Conservation (phyloP, 371 early-diverging fungal species). For the Lichtheimia ornata region DNA sequence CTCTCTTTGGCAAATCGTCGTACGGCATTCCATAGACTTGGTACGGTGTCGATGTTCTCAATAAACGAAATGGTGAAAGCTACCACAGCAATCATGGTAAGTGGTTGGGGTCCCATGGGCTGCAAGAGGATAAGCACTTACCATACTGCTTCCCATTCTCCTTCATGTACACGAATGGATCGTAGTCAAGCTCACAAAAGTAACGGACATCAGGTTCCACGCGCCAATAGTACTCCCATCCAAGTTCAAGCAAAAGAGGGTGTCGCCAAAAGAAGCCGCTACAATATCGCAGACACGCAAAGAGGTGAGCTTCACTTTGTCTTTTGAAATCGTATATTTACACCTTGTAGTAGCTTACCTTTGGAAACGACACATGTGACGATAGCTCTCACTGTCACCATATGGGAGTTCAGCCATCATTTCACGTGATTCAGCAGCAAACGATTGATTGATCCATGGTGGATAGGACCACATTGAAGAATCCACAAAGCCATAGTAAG, state of each 20-base stretch:
- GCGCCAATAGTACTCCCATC: conserved; percentile 83
- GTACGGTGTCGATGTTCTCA: conserved; percentile 76
- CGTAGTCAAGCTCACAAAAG: conserved; percentile 78
- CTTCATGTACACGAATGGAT: conserved; percentile 81
- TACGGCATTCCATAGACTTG: conserved; percentile 70
- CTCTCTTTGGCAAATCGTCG: conserved; percentile 54
- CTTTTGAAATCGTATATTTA: not conserved
- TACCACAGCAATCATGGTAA: not conserved
- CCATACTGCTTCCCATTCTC: conserved; percentile 78
- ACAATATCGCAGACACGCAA: too few relatives aligned
- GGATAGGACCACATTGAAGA: conserved; percentile 86
- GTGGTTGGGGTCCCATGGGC: not conserved
- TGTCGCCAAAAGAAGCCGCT: conserved; percentile 85
- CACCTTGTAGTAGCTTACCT: conserved; percentile 35
- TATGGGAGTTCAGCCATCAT: conserved; percentile 76
- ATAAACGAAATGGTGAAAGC: conserved; percentile 71
- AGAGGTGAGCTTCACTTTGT: not conserved
- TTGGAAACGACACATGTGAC: conserved; percentile 92
- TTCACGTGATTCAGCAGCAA: conserved; percentile 56
- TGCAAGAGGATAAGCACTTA: conserved; percentile 8
- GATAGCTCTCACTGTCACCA: conserved; percentile 83
- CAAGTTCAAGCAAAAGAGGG: conserved; percentile 59
- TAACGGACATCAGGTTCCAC: conserved; percentile 84
- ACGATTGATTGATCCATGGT: conserved; percentile 70
- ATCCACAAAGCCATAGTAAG: conserved; percentile 46